Evolutionary conservation across 345 rosid genomes (phyloP).

Genomic region (Durio zibethinus): DNA sequence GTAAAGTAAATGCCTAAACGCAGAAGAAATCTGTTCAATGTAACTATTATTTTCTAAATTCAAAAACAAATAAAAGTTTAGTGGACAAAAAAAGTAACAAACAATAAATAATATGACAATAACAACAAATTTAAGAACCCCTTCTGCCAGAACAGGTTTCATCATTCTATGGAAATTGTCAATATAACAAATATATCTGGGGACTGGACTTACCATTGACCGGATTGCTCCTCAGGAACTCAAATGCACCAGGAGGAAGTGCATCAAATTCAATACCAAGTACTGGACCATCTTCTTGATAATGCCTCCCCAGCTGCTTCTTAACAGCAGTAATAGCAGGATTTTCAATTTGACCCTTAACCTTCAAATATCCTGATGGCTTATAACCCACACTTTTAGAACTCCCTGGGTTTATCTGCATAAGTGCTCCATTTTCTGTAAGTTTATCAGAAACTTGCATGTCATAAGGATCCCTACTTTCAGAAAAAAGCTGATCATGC

Average conservation of each 20-base stretch:
- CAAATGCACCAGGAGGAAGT: slow-evolving; percentile 89
- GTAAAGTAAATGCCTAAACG: neutral
- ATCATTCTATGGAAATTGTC: neutral
- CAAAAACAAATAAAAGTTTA: neutral
- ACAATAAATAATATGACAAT: neutral
- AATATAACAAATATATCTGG: neutral
- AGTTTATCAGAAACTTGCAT: slow-evolving; percentile 33
- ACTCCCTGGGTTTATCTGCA: slow-evolving; percentile 28
- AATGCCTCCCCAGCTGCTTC: slow-evolving; percentile 78
- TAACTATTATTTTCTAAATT: neutral
- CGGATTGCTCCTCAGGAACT: slow-evolving; percentile 46
- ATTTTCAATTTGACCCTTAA: slow-evolving; percentile 68
- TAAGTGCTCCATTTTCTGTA: slow-evolving; percentile 31
- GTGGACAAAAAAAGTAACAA: neutral
- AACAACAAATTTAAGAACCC: neutral
- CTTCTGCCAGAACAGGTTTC: neutral
- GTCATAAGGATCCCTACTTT: slow-evolving; percentile 36
- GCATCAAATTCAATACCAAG: slow-evolving; percentile 71
- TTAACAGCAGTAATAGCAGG: slow-evolving; percentile 74
- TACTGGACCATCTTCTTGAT: slow-evolving; percentile 76
- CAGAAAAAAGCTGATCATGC: slow-evolving; percentile 49
- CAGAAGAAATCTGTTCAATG: neutral
- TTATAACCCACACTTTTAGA: slow-evolving; percentile 16
- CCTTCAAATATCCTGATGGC: slow-evolving; percentile 51
- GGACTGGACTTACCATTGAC: slow-evolving; percentile 46